Evolutionary conservation across 192 early-diverging fungal genomes (phyloP), one percentile per base, ranked within the genome.

Genomic region (Coemansia guatemalensis): DNA sequence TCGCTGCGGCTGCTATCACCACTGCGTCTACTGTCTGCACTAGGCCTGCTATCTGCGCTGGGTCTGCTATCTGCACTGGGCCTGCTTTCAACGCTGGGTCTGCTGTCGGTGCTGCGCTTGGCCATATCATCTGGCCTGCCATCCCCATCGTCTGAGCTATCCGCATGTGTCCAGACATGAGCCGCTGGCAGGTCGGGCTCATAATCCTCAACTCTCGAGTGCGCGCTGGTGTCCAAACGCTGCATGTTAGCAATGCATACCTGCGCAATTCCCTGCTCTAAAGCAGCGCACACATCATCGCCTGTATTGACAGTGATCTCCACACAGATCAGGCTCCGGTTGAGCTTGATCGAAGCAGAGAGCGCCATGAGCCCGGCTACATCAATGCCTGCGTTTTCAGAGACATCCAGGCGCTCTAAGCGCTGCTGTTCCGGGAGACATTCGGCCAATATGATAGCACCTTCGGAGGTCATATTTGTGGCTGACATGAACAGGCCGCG

Each of bases 341-440:
- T 96, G 69, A 92, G 87, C 58, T 88, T 88, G 30, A 95, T 82
- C n/a, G 88, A 88, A 8, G 87, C 88, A 4, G 90, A 81, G n/a
- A 96, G 74, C 4, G 93, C 91, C 83, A 92, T 88, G 9, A 92
- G 71, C 8, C 93, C 94, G 2, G 88, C 90, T 62, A 94, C 69
- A 25, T 89, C 87, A 33, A 96, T 89, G 2, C 64, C 74, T 11
- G 87, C 84, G 69, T 96, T 96, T 22, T 83, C 74, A 5, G 89
- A 87, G 29, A 96, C 69, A 68, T 95, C 90, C 61, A 96, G 83
- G 52, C 86, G 81, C 58, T 78, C 74, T 12, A 96, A 73, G 24
- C 82, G 54, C 6, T 81, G 83, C 18, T 86, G 91, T 51, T 95
- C 88, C 6, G 92, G 90, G 47, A 96, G 65, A 25, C 85, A 84